Conservation (phyloP, 2,329 filamentous ascomycete genomes). For the Cladosporium sp. region DNA sequence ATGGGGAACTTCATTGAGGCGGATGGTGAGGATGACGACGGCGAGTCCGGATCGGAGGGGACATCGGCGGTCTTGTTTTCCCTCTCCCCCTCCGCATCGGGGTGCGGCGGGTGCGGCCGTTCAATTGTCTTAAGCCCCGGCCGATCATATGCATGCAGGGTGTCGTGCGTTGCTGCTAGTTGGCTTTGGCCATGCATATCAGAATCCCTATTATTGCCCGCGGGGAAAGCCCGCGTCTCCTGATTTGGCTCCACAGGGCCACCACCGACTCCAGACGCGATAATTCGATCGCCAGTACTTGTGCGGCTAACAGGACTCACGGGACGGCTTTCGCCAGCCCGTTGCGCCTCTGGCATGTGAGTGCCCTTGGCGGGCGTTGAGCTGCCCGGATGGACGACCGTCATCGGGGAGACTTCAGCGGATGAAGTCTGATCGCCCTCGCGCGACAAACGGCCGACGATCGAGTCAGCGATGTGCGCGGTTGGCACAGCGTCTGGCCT, state of each 20-base stretch:
- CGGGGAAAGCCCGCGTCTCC: constrained; percentile 23
- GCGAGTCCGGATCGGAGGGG: constrained; percentile 4
- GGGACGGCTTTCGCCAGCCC: background rate
- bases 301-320: constrained; percentile 20
- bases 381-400: constrained; percentile 14
- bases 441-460: constrained; percentile 47
- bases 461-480: constrained; percentile 44
- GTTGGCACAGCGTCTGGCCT: constrained; percentile 11
- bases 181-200: constrained; percentile 22
- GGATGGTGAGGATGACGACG: constrained; percentile 2
- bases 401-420: constrained; percentile 22
- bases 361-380: constrained; percentile 2
- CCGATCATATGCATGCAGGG: constrained; percentile 16
- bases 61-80: constrained; percentile 5
- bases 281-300: constrained; percentile 27
- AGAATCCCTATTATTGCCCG: constrained; percentile 18
- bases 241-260: constrained; percentile 11
- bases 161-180: constrained; percentile 10
- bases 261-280: constrained; percentile 14
- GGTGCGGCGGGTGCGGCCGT: constrained; percentile 27
- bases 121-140: constrained; percentile 20
- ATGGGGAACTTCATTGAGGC: constrained; percentile 13
- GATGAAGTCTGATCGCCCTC: constrained; percentile 32
- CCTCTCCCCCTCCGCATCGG: constrained; percentile 25
- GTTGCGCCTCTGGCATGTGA: background rate